Conservation (phyloP, 148 eudicot genomes). For the Rhododendron simsii region DNA sequence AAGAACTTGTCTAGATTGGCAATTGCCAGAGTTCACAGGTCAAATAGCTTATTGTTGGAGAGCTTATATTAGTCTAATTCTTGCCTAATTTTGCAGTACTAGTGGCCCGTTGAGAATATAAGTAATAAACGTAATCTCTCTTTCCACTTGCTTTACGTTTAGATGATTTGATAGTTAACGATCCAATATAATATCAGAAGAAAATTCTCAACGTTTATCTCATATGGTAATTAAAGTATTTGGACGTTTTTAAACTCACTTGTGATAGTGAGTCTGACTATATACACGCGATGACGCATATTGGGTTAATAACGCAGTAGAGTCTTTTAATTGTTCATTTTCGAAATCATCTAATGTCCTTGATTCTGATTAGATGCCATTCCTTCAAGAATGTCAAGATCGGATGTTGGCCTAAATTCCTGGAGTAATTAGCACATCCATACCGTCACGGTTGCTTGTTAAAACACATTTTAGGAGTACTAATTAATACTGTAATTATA, state of each 20-base stretch:
- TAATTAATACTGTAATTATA: not conserved
- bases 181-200: not conserved
- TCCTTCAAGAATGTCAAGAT: slow-evolving; percentile 9
- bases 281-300: not conserved
- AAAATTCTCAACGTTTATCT: not conserved
- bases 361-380: not conserved
- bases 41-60: not conserved
- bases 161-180: not conserved
- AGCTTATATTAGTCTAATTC: not conserved
- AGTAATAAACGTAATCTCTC: not conserved
- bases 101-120: not conserved
- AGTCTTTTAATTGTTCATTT: not conserved
- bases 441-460: not conserved
- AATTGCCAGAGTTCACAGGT: not conserved
- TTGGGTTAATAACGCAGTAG: not conserved
- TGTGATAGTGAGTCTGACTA: not conserved
- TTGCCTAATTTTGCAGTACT: not conserved
- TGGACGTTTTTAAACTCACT: not conserved
- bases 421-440: slow-evolving; percentile 10
- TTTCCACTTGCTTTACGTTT: not conserved
- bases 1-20: not conserved
- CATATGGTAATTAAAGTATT: not conserved
- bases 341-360: not conserved
- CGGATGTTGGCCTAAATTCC: slow-evolving; percentile 26
- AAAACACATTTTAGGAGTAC: not conserved